These are phyloP conservation scores for Strobilomyces confusus DNA, from an alignment of 768 basidiomycete species.

Conservation along the genomic window DNA sequence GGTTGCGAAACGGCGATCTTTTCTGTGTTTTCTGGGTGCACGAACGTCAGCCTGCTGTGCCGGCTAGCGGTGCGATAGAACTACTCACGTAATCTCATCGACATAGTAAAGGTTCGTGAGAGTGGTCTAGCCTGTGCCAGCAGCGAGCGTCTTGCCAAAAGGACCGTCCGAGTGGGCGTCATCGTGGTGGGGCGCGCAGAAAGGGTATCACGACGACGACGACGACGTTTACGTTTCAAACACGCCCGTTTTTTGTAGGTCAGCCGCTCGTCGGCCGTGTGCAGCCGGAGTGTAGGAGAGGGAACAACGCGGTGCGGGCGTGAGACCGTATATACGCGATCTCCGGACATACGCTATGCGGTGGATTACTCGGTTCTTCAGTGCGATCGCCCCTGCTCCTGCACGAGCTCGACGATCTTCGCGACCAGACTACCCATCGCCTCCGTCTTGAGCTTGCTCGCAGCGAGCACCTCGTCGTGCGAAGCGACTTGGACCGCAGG, in stretches of 20 bases:
- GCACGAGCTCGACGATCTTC: conserved; percentile 48
- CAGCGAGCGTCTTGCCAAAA: conserved; percentile 24
- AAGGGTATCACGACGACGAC: conserved; percentile 13
- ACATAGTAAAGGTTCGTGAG: conserved; percentile 28
- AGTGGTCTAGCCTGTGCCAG: conserved; percentile 19
- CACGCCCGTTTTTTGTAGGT: conserved; percentile 17
- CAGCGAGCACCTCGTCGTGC: conserved; percentile 73
- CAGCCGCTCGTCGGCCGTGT: conserved; percentile 20
- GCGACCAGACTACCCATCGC: conserved; percentile 70
- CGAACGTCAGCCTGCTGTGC: conserved; percentile 1
- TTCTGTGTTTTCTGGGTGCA: conserved; percentile 21
- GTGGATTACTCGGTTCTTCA: conserved; percentile 7
- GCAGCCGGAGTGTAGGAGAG: conserved; percentile 13
- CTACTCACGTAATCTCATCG: conserved; percentile 29
- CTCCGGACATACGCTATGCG: too few relatives aligned
- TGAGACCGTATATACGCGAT: conserved; percentile 9
- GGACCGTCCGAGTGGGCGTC: conserved; percentile 22
- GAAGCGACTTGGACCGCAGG: conserved; percentile 51
- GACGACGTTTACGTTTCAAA: conserved; percentile 4
- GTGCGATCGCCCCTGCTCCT: conserved; percentile 13
- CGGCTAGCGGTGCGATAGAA: too few relatives aligned
- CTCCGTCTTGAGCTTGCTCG: conserved; percentile 64
- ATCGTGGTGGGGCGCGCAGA: conserved; percentile 10
- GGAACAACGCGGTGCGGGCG: conserved; percentile 22
- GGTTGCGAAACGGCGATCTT: conserved; percentile 86